These are phyloP conservation scores for Echinosophora koreensis DNA, from an alignment of 306 rosid genomes.

Conservation along the genomic window DNA sequence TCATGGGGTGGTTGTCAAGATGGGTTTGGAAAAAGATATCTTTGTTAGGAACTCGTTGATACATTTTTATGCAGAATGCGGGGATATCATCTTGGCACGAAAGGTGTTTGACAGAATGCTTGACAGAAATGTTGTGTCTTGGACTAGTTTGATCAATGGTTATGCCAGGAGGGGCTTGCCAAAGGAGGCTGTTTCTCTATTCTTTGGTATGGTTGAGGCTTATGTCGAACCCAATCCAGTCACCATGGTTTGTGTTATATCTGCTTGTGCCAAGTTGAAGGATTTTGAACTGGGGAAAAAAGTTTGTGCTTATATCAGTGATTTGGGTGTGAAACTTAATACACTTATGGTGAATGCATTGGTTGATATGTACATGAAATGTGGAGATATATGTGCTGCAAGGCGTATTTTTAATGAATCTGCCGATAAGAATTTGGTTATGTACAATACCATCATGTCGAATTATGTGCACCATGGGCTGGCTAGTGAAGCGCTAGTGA, in stretches of 20 bases:
- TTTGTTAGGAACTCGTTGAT: slow-evolving; percentile 73
- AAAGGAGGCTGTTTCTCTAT: slow-evolving; percentile 71
- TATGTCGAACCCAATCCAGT: slow-evolving; percentile 67
- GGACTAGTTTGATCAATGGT: slow-evolving; percentile 91
- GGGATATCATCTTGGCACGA: slow-evolving; percentile 57
- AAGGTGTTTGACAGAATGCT: slow-evolving; percentile 79
- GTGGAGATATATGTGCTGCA: slow-evolving; percentile 66
- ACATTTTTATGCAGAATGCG: slow-evolving; percentile 67
- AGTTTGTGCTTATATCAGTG: slow-evolving; percentile 54
- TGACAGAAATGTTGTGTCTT: slow-evolving; percentile 82
- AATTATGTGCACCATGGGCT: slow-evolving; percentile 65
- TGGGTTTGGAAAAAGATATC: slow-evolving; percentile 69
- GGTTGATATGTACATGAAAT: slow-evolving; percentile 83
- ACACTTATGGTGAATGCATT: slow-evolving; percentile 69
- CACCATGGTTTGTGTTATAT: slow-evolving; percentile 75
- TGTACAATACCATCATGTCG: slow-evolving; percentile 82
- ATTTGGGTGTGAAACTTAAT: slow-evolving; percentile 64
- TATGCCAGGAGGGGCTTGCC: slow-evolving; percentile 59
- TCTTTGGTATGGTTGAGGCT: slow-evolving; percentile 70
- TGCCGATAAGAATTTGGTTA: slow-evolving; percentile 68
- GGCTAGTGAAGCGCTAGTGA: slow-evolving; percentile 57
- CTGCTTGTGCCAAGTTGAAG: slow-evolving; percentile 86
- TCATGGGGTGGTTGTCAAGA: slow-evolving; percentile 67
- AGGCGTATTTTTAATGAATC: slow-evolving; percentile 59
- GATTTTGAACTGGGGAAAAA: slow-evolving; percentile 67